phyloP scores from a whole-genome alignment of 2,329 filamentous ascomycete genomes.

The Dactylella cylindrospora region DNA sequence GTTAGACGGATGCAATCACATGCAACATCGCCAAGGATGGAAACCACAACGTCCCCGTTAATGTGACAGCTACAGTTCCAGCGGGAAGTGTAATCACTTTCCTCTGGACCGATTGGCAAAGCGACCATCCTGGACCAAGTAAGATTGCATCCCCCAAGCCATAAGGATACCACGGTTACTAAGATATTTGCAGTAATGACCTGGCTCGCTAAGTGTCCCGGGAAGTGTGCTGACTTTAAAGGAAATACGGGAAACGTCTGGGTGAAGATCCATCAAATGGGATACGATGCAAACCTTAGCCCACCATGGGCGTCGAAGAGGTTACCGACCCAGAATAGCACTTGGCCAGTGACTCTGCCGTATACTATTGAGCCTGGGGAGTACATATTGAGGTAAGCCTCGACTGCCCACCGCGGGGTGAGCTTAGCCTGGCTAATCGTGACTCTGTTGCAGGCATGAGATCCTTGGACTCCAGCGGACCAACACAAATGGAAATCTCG shows the following conservation, averaged over 20 bases:
- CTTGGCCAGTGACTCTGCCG: conserved; percentile 51
- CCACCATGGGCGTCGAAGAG: conserved; percentile 52
- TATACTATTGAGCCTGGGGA: conserved; percentile 49
- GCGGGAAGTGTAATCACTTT: conserved; percentile 22
- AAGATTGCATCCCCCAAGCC: neutral
- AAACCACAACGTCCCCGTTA: conserved; percentile 45
- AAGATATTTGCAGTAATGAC: conserved; percentile 50
- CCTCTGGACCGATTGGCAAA: conserved; percentile 36
- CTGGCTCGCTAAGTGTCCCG: conserved; percentile 51
- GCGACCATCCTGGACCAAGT: conserved; percentile 33
- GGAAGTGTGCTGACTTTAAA: conserved; percentile 50
- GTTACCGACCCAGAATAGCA: conserved; percentile 50
- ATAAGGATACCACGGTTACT: no score
- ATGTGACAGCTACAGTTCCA: conserved; percentile 42
- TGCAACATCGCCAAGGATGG: conserved; percentile 46
- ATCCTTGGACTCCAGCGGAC: conserved; percentile 42
- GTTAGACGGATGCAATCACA: conserved; percentile 49
- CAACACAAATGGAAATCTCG: conserved; percentile 40
- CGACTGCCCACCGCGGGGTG: no score
- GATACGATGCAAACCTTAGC: conserved; percentile 49
- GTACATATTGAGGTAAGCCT: conserved; percentile 13
- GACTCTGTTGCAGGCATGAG: conserved; percentile 39
- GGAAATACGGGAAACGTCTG: conserved; percentile 51
- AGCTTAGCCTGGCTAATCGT: neutral
- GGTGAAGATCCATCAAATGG: conserved; percentile 53